phyloP scores from a whole-genome alignment of 768 basidiomycete genomes.

The Cyclocybe cylindracea region DNA sequence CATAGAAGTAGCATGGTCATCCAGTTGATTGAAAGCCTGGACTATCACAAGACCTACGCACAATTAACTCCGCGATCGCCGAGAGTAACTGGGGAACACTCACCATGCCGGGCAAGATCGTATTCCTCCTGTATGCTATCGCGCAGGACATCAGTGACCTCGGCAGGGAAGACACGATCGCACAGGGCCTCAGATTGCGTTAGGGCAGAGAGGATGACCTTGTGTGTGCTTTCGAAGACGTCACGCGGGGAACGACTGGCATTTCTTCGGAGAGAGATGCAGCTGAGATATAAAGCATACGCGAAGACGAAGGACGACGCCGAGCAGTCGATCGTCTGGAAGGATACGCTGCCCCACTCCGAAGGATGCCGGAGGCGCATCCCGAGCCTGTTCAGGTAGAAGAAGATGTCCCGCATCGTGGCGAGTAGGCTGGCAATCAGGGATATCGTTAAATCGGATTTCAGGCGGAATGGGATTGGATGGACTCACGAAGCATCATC shows the following conservation, averaged over 20 bases:
- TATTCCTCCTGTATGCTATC: constrained; percentile 21
- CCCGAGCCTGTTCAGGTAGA: constrained; percentile 24
- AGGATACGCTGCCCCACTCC: constrained; percentile 17
- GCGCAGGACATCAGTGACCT: constrained; percentile 22
- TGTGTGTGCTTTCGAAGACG: constrained; percentile 26
- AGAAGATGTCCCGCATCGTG: constrained; percentile 19
- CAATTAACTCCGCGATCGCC: background rate
- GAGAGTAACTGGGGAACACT: background rate
- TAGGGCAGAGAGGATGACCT: constrained; percentile 25
- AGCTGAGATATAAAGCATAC: constrained; percentile 32
- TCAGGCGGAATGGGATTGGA: background rate
- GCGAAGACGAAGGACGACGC: constrained; percentile 28
- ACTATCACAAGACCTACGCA: constrained; percentile 21
- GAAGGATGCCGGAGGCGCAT: constrained; percentile 22
- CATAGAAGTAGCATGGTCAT: constrained; percentile 16
- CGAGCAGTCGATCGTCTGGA: constrained; percentile 22
- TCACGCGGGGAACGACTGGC: constrained; percentile 18
- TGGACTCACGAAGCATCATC: constrained; percentile 18
- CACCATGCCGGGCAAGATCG: constrained; percentile 20
- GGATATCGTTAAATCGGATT: background rate
- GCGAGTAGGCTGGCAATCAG: constrained; percentile 9
- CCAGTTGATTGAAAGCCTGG: constrained; percentile 19
- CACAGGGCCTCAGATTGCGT: constrained; percentile 25
- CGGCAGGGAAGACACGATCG: constrained; percentile 22
- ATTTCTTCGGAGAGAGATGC: constrained; percentile 25